Percentiles rank a stretch among this genome's conserved stretches.
phyloP scores from a whole-genome alignment of 805 yeast species.

The Candida manassasensis region DNA sequence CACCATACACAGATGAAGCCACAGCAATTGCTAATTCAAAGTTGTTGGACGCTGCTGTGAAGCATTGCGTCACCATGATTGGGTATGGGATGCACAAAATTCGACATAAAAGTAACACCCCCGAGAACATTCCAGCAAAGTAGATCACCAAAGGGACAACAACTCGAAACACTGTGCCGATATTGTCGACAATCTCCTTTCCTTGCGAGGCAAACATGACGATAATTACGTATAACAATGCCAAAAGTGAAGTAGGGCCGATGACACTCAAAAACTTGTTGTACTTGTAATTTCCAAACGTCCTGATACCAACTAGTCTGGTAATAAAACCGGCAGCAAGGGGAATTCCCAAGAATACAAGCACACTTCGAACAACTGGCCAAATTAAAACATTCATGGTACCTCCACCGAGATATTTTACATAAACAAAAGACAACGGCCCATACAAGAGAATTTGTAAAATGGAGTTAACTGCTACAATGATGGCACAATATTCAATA shows the following conservation, averaged over 20 bases:
- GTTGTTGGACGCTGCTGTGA: slow-evolving; percentile 56
- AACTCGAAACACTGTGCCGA: slow-evolving; percentile 47
- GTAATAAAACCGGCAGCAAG: slow-evolving; percentile 41
- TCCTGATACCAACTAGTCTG: slow-evolving; percentile 22
- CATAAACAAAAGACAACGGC: slow-evolving; percentile 46
- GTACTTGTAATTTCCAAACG: slow-evolving; percentile 28
- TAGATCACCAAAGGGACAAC: slow-evolving; percentile 46
- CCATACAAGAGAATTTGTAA: slow-evolving; percentile 50
- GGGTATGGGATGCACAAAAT: not conserved
- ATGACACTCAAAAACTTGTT: slow-evolving; percentile 35
- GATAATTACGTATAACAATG: slow-evolving; percentile 47
- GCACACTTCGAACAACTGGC: slow-evolving; percentile 45
- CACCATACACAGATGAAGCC: slow-evolving; percentile 48
- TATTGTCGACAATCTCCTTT: slow-evolving; percentile 40
- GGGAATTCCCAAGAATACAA: slow-evolving; percentile 52
- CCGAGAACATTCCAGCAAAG: slow-evolving; percentile 46
- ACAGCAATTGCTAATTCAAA: slow-evolving; percentile 55
- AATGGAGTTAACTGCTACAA: slow-evolving; percentile 49
- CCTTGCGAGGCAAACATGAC: slow-evolving; percentile 51
- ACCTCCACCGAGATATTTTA: slow-evolving; percentile 23
- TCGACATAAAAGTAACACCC: slow-evolving; percentile 27
- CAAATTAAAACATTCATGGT: slow-evolving; percentile 14
- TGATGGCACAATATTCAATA: slow-evolving; percentile 43
- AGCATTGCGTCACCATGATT: slow-evolving; percentile 40
- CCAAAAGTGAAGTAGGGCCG: slow-evolving; percentile 48